A percentile compares a stretch with the other conserved stretches of the same genome.
phyloP scores from a whole-genome alignment of 805 yeast genomes.

The Zygotorulaspora chibaensis region DNA sequence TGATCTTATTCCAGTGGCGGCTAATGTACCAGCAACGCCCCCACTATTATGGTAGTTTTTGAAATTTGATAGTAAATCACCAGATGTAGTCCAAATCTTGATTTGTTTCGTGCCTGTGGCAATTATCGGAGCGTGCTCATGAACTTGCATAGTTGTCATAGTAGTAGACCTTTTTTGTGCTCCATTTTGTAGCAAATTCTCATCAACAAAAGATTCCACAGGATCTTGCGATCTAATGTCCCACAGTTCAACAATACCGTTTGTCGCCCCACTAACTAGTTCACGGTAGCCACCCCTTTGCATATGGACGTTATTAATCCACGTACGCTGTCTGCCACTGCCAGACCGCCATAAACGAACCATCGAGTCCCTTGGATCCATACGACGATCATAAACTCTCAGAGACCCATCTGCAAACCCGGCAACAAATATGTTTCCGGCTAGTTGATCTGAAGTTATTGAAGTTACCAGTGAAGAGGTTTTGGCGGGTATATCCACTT shows the following conservation, averaged over 20 bases:
- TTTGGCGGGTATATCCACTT: constrained; percentile 85
- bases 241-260: constrained; percentile 85
- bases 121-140: constrained; percentile 94
- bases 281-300: constrained; percentile 96
- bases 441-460: constrained; percentile 90
- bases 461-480: constrained; percentile 85
- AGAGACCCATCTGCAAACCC: constrained; percentile 90
- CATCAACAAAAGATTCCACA: constrained; percentile 60
- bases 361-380: constrained; percentile 81
- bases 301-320: constrained; percentile 81
- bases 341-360: constrained; percentile 72
- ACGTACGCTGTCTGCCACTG: constrained; percentile 40
- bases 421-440: constrained; percentile 84
- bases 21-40: constrained; percentile 32
- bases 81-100: constrained; percentile 81
- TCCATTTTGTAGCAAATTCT: constrained; percentile 35
- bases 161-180: constrained; percentile 25
- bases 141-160: constrained; percentile 70
- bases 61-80: constrained; percentile 63
- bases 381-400: constrained; percentile 84
- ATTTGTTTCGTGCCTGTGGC: constrained; percentile 81
- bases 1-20: constrained; percentile 33
- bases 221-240: constrained; percentile 77
- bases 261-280: constrained; percentile 74
- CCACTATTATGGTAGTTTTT: constrained; percentile 38